These are phyloP conservation scores for Diospyros lotus DNA, from an alignment of 148 eudicot genomes.

Conservation along the genomic window DNA sequence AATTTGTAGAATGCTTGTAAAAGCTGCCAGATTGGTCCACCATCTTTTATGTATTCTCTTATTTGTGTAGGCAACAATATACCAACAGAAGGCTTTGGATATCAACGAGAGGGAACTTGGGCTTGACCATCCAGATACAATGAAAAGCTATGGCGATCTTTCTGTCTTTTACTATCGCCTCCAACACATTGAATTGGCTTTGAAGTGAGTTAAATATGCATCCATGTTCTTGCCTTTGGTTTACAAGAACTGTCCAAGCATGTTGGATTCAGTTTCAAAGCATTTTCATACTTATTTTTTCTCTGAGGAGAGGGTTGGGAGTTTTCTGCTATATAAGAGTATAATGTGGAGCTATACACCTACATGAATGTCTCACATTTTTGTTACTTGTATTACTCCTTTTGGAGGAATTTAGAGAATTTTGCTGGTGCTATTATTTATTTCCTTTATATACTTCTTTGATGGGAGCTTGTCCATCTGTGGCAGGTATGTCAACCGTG, in stretches of 20 bases:
- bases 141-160: conserved; percentile 99
- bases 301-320: neutral
- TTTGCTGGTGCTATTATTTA: neutral
- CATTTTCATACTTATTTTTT: too few species aligned
- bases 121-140: conserved; percentile 98
- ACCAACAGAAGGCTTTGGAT: conserved; percentile 97
- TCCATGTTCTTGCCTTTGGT: conserved; percentile 3
- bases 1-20: neutral
- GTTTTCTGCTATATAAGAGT: neutral
- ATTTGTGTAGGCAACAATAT: conserved; percentile 75
- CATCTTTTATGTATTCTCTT: conserved; percentile 6
- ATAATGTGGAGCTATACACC: neutral
- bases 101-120: conserved; percentile 98
- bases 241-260: neutral
- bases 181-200: conserved; percentile 92
- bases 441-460: conserved; percentile 9
- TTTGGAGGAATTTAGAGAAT: neutral
- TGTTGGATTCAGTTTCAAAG: too few species aligned
- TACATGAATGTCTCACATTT: neutral
- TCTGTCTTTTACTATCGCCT: conserved; percentile 98
- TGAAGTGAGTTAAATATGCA: conserved; percentile 52
- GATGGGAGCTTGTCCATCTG: conserved; percentile 1
- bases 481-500: conserved; percentile 94
- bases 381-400: neutral
- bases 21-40: neutral